Conservation (phyloP, 2,329 filamentous ascomycete genomes). For the Cladophialophora immunda region DNA sequence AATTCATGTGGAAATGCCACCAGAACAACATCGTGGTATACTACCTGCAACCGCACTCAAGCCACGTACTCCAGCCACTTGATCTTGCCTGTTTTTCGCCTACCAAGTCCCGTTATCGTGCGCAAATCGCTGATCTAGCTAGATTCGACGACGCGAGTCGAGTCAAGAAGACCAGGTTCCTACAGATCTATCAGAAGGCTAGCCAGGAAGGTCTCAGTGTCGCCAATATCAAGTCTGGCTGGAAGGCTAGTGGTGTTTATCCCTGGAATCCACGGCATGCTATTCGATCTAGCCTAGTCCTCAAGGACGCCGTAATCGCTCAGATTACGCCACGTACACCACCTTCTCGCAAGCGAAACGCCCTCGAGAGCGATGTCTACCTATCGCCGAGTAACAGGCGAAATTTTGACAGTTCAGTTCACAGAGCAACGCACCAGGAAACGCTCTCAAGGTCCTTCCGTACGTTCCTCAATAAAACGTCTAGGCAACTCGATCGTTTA, state of each 20-base stretch:
- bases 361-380: neutral
- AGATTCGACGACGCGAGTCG: conserved; percentile 14
- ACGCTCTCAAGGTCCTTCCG: conserved; percentile 11
- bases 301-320: neutral
- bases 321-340: neutral
- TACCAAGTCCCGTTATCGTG: conserved; percentile 44
- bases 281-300: conserved; percentile 17
- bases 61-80: conserved; percentile 38
- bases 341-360: conserved; percentile 8
- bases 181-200: conserved; percentile 17
- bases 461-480: conserved; percentile 9
- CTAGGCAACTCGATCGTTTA: conserved; percentile 13
- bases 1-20: conserved; percentile 39
- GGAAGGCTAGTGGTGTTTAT: conserved; percentile 6
- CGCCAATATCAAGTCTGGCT: conserved; percentile 13
- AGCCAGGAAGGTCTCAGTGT: conserved; percentile 10
- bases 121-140: conserved; percentile 18
- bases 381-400: neutral
- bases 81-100: conserved; percentile 36
- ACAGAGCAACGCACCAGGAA: neutral
- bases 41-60: conserved; percentile 42
- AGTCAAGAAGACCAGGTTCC: conserved; percentile 19
- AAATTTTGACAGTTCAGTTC: neutral
- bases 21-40: conserved; percentile 36
- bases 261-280: conserved; percentile 12